These are phyloP conservation scores for Pleurotus salmoneostramineus DNA, from an alignment of 768 basidiomycete species.

Conservation along the genomic window DNA sequence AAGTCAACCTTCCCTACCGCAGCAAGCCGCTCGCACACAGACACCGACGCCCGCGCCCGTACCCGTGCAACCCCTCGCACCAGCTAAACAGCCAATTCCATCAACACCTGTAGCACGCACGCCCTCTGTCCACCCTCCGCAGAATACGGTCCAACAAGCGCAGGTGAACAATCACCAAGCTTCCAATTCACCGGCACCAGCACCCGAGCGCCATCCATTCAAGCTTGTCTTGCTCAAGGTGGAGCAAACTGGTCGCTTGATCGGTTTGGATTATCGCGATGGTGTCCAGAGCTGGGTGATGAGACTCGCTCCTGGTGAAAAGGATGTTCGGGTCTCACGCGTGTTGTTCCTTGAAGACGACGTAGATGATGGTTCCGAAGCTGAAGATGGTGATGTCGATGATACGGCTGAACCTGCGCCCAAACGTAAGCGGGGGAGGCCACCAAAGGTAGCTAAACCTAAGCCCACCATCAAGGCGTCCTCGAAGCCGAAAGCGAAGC, in stretches of 20 bases:
- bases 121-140: not conserved
- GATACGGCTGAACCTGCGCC: constrained; percentile 37
- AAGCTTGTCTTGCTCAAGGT: constrained; percentile 49
- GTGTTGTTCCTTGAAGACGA: constrained; percentile 56
- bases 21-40: constrained; percentile 20
- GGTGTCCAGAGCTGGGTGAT: constrained; percentile 76
- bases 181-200: not conserved
- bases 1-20: constrained; percentile 36
- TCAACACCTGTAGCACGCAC: not conserved
- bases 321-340: constrained; percentile 44
- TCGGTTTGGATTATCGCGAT: constrained; percentile 61
- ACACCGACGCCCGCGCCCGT: not conserved
- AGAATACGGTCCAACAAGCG: not conserved
- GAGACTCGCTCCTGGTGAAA: constrained; percentile 55
- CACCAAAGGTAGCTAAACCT: constrained; percentile 29
- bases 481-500: constrained; percentile 32
- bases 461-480: constrained; percentile 21
- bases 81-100: not conserved
- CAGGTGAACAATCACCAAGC: not conserved
- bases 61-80: not conserved
- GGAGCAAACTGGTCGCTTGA: constrained; percentile 54
- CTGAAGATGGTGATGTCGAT: constrained; percentile 41
- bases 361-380: constrained; percentile 28
- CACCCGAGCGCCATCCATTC: constrained; percentile 35
- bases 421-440: constrained; percentile 32